These are phyloP conservation scores for Parathielavia appendiculata DNA, from an alignment of 495 filamentous ascomycete genomes.

Conservation along the genomic window DNA sequence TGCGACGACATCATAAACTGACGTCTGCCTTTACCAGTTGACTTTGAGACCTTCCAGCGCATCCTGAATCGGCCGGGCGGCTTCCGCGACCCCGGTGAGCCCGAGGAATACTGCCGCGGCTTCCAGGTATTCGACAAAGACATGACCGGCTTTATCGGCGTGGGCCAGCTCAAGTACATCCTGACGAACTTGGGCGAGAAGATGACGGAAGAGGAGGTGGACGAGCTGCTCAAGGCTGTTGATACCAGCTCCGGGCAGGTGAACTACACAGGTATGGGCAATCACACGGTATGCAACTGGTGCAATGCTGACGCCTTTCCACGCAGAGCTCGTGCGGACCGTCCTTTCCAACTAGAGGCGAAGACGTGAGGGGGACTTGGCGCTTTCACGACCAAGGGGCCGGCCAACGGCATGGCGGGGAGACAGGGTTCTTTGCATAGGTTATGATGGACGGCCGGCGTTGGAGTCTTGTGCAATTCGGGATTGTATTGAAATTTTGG, in stretches of 20 bases:
- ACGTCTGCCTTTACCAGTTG: constrained; percentile 53
- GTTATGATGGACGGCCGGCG: constrained; percentile 26
- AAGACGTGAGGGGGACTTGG: background rate
- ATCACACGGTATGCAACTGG: constrained; percentile 19
- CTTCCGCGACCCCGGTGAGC: constrained; percentile 95
- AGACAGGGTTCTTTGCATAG: constrained; percentile 23
- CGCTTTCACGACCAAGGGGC: background rate
- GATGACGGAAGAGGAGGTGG: constrained; percentile 97
- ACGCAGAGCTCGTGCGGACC: constrained; percentile 78
- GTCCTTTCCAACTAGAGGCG: constrained; percentile 78
- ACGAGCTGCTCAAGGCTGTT: constrained; percentile 95
- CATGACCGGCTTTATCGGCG: constrained; percentile 94
- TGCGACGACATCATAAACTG: background rate
- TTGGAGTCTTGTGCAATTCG: constrained; percentile 32
- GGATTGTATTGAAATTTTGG: constrained; percentile 32
- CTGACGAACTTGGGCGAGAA: constrained; percentile 97
- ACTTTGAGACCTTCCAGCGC: constrained; percentile 94
- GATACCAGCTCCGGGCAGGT: constrained; percentile 91
- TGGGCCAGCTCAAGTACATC: constrained; percentile 94
- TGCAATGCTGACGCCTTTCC: background rate
- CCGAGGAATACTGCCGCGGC: constrained; percentile 93
- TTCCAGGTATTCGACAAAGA: constrained; percentile 99
- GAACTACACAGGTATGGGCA: constrained; percentile 76
- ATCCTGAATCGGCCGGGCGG: constrained; percentile 95
- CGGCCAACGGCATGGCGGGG: background rate